Evolutionary conservation across 352 stramenopile genomes (phyloP).

Genomic region (Plasmopara viticola): DNA sequence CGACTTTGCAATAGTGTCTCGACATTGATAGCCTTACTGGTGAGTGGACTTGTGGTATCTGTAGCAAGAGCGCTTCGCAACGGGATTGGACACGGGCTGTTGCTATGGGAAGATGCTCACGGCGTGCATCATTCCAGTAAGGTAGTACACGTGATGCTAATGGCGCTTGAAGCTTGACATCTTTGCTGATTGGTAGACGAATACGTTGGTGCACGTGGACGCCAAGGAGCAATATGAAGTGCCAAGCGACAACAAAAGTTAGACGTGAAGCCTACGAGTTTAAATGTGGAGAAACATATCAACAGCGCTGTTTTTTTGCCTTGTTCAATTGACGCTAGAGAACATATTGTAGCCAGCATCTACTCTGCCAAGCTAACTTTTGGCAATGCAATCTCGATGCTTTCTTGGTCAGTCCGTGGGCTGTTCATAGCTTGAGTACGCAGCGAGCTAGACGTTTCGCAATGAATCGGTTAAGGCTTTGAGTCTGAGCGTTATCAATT

Average conservation of each 20-base stretch:
- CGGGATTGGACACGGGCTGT: slow-evolving; percentile 88
- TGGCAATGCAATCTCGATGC: too few species aligned
- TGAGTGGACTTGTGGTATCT: not conserved
- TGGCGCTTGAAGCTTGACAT: slow-evolving; percentile 3
- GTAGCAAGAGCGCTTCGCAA: slow-evolving; percentile 82
- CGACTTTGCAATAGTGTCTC: not conserved
- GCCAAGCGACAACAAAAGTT: slow-evolving; percentile 19
- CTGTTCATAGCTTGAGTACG: too few species aligned
- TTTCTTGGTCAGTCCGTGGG: too few species aligned
- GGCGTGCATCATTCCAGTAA: slow-evolving; percentile 82
- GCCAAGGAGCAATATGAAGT: slow-evolving; percentile 34
- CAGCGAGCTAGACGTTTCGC: too few species aligned
- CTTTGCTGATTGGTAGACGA: slow-evolving; percentile 19
- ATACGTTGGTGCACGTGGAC: slow-evolving; percentile 29
- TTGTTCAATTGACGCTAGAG: not conserved
- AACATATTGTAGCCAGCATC: not conserved
- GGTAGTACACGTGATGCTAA: not conserved
- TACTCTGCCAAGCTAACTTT: not conserved
- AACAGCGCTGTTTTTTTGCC: not conserved
- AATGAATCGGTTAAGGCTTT: too few species aligned
- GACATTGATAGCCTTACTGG: not conserved
- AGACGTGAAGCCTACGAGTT: slow-evolving; percentile 1
- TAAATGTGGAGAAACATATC: not conserved
- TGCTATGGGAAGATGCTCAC: slow-evolving; percentile 86
- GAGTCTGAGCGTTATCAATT: too few species aligned